A percentile compares a stretch with the other conserved stretches of the same genome.
These are phyloP conservation scores for Cronartium quercuum DNA, from an alignment of 1,284 basidiomycete genomes.

Conservation along the genomic window DNA sequence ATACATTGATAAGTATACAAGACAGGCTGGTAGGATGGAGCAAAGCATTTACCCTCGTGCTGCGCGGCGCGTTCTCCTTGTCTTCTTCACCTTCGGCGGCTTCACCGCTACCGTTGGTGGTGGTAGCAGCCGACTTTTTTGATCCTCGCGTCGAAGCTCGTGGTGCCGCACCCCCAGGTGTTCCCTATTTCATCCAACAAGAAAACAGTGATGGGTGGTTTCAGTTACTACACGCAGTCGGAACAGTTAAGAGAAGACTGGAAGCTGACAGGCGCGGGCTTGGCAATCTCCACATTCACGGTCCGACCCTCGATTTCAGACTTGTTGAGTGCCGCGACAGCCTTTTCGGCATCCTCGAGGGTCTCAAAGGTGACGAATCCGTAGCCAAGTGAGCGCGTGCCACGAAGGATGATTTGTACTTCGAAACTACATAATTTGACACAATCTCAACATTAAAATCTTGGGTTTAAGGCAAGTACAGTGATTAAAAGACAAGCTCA, in stretches of 20 bases:
- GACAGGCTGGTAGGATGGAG: neutral
- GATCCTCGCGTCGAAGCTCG: slow-evolving; percentile 40
- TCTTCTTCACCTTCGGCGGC: slow-evolving; percentile 53
- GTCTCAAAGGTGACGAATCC: slow-evolving; percentile 79
- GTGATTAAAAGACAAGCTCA: neutral
- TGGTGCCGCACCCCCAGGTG: slow-evolving; percentile 48
- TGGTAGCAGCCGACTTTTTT: slow-evolving; percentile 39
- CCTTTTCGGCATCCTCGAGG: slow-evolving; percentile 73
- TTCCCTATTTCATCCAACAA: neutral
- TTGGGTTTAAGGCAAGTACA: neutral
- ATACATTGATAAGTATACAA: neutral
- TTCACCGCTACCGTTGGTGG: slow-evolving; percentile 46
- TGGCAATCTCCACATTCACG: slow-evolving; percentile 81
- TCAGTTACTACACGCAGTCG: neutral
- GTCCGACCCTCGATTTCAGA: slow-evolving; percentile 77
- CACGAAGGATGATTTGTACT: slow-evolving; percentile 37
- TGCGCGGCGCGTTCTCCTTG: neutral
- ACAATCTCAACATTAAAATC: neutral
- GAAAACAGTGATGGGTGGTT: neutral
- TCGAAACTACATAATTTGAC: slow-evolving; percentile 5
- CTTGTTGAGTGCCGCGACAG: slow-evolving; percentile 76
- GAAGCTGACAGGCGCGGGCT: slow-evolving; percentile 62
- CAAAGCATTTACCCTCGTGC: neutral
- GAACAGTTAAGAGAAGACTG: neutral
- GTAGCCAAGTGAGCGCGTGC: slow-evolving; percentile 50